phyloP scores from a whole-genome alignment of 2,329 filamentous ascomycete genomes.

The Cladosporium sp. region DNA sequence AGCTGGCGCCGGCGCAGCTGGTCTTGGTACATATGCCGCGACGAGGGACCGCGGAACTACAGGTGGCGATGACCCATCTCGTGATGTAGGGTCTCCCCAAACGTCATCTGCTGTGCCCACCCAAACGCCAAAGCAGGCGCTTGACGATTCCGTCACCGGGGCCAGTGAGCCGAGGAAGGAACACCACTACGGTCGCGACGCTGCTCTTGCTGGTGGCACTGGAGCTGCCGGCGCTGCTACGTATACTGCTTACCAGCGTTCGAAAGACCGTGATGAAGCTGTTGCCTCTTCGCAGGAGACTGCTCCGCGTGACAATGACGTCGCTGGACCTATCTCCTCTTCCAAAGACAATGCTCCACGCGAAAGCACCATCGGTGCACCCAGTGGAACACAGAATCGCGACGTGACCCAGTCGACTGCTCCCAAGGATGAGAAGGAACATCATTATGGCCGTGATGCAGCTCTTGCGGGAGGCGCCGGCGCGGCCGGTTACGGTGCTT shows the following conservation, averaged over 20 bases:
- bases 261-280: conserved; percentile 10
- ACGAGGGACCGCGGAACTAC: conserved; percentile 10
- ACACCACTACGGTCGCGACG: conserved; percentile 30
- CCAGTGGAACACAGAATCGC: background rate
- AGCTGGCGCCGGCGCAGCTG: conserved; percentile 29
- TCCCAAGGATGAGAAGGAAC: background rate
- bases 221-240: conserved; percentile 25
- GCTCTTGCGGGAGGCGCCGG: conserved; percentile 26
- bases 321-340: background rate
- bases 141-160: conserved; percentile 1
- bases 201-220: conserved; percentile 28
- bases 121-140: background rate
- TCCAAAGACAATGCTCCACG: too few species aligned
- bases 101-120: background rate
- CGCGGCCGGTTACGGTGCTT: conserved; percentile 20
- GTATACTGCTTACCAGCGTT: conserved; percentile 16
- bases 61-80: background rate
- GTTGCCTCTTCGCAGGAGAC: background rate
- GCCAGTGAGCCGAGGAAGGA: conserved; percentile 7
- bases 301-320: background rate
- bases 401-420: background rate
- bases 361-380: background rate
- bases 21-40: conserved; percentile 16
- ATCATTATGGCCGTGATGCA: conserved; percentile 23
- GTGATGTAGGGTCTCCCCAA: background rate